phyloP scores from a whole-genome alignment of 2,329 filamentous ascomycete species.

The Teratosphaeriaceae sp. region DNA sequence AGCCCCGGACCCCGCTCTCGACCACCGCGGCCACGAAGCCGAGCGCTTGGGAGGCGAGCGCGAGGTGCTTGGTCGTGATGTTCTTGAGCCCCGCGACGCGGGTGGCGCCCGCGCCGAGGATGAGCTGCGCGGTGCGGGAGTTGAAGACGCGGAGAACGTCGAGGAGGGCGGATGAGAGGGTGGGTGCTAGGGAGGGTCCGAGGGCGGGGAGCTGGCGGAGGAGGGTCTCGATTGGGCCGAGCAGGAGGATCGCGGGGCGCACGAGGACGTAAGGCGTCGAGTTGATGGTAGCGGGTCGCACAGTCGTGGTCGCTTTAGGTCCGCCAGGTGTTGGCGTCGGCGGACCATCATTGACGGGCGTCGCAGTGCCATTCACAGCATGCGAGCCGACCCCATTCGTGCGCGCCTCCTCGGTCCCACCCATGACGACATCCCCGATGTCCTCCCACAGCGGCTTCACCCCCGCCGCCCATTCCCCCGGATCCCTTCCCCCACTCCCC shows the following conservation, averaged over 20 bases:
- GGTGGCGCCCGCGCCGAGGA: constrained; percentile 89
- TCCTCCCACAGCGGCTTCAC: constrained; percentile 45
- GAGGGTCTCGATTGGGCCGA: constrained; percentile 75
- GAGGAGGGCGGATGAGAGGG: constrained; percentile 71
- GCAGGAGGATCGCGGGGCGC: constrained; percentile 71
- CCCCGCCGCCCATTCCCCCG: constrained; percentile 57
- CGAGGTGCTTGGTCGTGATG: constrained; percentile 92
- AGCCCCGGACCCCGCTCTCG: constrained; percentile 87
- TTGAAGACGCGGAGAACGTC: constrained; percentile 92
- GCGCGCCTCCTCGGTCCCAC: neutral
- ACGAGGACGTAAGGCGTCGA: constrained; percentile 81
- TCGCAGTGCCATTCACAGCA: constrained; percentile 24
- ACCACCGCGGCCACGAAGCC: constrained; percentile 82
- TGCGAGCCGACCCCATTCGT: constrained; percentile 27
- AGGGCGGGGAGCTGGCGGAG: constrained; percentile 71
- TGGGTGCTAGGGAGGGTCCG: constrained; percentile 80
- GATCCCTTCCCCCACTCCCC: constrained; percentile 64
- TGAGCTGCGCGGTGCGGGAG: constrained; percentile 90
- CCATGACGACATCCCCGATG: constrained; percentile 14
- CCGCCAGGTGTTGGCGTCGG: constrained; percentile 9
- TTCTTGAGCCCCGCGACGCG: constrained; percentile 85
- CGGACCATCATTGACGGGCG: constrained; percentile 7
- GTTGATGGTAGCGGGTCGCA: constrained; percentile 66
- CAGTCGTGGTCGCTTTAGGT: constrained; percentile 18
- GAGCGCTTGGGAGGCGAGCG: constrained; percentile 81